phyloP scores from a whole-genome alignment of 23 red algal species.

The Chondrus crispus region DNA sequence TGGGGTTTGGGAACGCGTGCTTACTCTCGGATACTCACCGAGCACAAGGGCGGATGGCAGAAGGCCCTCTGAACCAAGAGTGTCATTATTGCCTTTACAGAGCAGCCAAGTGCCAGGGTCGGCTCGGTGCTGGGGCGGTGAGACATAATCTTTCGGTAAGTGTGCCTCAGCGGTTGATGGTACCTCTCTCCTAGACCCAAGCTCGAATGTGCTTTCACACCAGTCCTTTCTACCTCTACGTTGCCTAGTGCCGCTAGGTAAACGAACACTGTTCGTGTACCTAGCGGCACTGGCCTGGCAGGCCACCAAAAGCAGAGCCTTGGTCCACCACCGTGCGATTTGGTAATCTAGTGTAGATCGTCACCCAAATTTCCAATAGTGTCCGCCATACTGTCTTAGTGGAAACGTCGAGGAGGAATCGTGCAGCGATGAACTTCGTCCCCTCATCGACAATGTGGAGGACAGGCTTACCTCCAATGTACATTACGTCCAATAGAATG shows the following conservation, averaged over 20 bases:
- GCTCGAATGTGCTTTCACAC: background rate
- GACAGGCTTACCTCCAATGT: background rate
- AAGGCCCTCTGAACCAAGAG: background rate
- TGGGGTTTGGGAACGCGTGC: background rate
- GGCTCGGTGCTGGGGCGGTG: background rate
- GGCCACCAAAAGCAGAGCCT: background rate
- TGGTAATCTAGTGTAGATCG: background rate
- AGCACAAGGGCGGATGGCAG: background rate
- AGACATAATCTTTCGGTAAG: background rate
- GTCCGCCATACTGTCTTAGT: background rate
- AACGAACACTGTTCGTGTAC: background rate
- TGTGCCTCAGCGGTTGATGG: background rate
- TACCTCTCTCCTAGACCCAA: constrained; percentile 13
- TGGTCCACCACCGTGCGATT: constrained; percentile 21
- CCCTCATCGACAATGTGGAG: background rate
- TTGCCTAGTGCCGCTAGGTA: background rate
- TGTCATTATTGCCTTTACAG: constrained; percentile 13
- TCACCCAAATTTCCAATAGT: background rate
- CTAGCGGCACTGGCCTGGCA: too few species aligned
- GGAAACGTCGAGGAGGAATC: background rate
- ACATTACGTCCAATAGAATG: constrained; percentile 20
- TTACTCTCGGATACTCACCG: background rate
- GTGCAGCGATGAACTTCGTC: background rate
- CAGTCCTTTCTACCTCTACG: background rate
- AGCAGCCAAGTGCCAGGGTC: background rate